These are phyloP conservation scores for Isabelozyma heimii DNA, from an alignment of 805 yeast species.

Conservation along the genomic window DNA sequence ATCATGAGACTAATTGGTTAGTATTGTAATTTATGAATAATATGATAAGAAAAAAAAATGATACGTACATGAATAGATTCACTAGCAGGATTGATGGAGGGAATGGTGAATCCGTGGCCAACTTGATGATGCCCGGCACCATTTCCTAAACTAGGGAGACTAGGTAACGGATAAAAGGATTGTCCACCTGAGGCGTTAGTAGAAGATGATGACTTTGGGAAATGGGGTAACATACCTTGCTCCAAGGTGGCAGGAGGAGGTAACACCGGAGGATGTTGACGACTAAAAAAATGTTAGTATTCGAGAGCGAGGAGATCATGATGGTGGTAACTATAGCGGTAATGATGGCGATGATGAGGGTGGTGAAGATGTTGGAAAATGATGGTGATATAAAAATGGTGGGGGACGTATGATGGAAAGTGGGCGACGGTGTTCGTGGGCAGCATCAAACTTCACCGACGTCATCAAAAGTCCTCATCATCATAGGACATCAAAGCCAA, in stretches of 20 bases:
- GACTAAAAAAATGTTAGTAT: constrained; percentile 38
- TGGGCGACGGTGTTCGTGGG: too few relatives aligned
- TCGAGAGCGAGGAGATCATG: neutral
- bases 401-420: too few relatives aligned
- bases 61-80: constrained; percentile 28
- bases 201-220: neutral
- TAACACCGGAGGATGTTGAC: constrained; percentile 57
- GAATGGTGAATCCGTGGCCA: constrained; percentile 48
- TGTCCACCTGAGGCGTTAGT: constrained; percentile 32
- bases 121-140: constrained; percentile 35
- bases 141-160: constrained; percentile 48
- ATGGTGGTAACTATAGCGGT: too few relatives aligned
- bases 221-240: constrained; percentile 36
- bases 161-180: constrained; percentile 48
- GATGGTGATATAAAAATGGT: too few relatives aligned
- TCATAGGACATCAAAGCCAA: too few relatives aligned
- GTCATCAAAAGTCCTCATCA: too few relatives aligned
- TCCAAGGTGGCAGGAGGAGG: constrained; percentile 60
- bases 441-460: too few relatives aligned
- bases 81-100: constrained; percentile 40
- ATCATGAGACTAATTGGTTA: constrained; percentile 13
- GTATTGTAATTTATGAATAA: constrained; percentile 5
- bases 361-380: too few relatives aligned
- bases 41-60: constrained; percentile 8
- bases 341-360: too few relatives aligned